phyloP scores from a whole-genome alignment of 1,284 basidiomycete genomes.

The Athelia psychrophila region DNA sequence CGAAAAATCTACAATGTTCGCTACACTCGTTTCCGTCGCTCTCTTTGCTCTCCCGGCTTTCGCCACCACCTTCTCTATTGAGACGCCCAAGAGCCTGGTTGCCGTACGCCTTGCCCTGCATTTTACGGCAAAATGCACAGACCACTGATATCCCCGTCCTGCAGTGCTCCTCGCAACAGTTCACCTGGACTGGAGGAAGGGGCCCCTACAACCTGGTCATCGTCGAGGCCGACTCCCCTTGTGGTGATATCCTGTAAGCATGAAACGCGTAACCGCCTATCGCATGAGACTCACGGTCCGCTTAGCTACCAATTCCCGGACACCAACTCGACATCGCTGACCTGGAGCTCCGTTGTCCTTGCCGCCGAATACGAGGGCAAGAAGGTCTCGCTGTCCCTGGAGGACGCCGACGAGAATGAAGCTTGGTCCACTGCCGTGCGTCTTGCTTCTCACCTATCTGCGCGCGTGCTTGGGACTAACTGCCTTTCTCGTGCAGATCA shows the following conservation, averaged over 20 bases:
- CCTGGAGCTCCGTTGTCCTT: slow-evolving; percentile 48
- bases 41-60: slow-evolving; percentile 61
- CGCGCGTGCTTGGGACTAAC: too few species aligned
- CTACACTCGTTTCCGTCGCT: slow-evolving; percentile 70
- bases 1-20: slow-evolving; percentile 51
- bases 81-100: slow-evolving; percentile 41
- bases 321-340: slow-evolving; percentile 29
- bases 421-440: slow-evolving; percentile 63
- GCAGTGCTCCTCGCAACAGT: slow-evolving; percentile 29
- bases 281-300: too few species aligned
- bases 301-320: too few species aligned
- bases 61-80: slow-evolving; percentile 50
- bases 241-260: slow-evolving; percentile 58
- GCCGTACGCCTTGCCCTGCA: slow-evolving; percentile 43
- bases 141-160: slow-evolving; percentile 47
- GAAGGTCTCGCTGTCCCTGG: slow-evolving; percentile 50
- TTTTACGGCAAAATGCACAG: slow-evolving; percentile 1
- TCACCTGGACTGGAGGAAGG: slow-evolving; percentile 45
- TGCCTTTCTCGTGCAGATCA: too few species aligned
- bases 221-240: slow-evolving; percentile 49
- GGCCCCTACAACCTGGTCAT: slow-evolving; percentile 60
- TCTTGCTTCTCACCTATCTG: slow-evolving; percentile 11
- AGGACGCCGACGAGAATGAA: slow-evolving; percentile 52
- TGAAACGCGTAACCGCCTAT: too few species aligned
- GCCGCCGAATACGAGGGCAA: slow-evolving; percentile 39